Base-by-base conservation (phyloP, 306 rosid genomes). In the Gleditsia sinensis region DNA sequence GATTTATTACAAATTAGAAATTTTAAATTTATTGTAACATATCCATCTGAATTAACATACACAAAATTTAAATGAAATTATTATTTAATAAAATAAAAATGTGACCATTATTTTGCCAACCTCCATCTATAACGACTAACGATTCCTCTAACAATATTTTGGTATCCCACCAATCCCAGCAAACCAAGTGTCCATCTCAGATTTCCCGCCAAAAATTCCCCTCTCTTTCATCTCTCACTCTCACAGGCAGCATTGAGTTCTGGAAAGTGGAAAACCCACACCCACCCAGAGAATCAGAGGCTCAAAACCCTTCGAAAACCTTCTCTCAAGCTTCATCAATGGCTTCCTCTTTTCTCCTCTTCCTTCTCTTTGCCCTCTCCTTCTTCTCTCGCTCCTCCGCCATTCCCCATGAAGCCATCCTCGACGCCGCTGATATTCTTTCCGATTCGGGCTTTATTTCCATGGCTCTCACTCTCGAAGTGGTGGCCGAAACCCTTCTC, bases 381-480 rank as follows among this genome's bases (percentile, higher is more conserved):
- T 53, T 86, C 45, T 32, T 75, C 55, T 69, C 86, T 43, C 59
- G 72, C 67, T 70, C 90, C 45, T 32, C 56, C 14, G 70, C 92
- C 5, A 72, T 89, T 71, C 83, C 93, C 0, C 67, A 80, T 11
- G 83, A 82, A 43, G 74, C 86, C 19, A 51, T 94, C 28, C 17
- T 66, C 58, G 87, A 91, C 43, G 96, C 97, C 74, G 83, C 86
- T 5, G 92, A 94, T 11, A 75, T 88, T 62, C 93, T 94, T 80
- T 30, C 86, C 23, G 90, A 94, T 66, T 81, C 93, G 1, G 88
- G 92, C 64, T 86, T 33, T 75, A 78, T 81, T 6, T 91, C 98
- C 32, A 91, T 94, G 97, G 79, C 94, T 3, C 85, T 94, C 34
- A 88, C 90, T 1, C 82, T 94, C 14, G 88, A 91, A 78, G 68